Conservation (phyloP, 83 land plant species). For the Isoetes engelmannii region DNA sequence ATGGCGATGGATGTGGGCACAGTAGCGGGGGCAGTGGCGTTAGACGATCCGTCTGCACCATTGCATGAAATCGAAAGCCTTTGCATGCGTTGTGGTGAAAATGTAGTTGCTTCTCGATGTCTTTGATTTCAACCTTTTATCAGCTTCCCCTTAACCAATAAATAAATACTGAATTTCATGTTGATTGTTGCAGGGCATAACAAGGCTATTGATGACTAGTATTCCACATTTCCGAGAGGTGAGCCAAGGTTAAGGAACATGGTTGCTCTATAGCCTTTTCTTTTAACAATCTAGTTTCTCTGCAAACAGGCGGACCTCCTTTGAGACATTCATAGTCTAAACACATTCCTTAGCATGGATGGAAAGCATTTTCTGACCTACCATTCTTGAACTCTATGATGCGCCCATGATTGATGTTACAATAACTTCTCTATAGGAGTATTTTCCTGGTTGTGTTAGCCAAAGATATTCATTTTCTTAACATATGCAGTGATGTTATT, state of each 20-base stretch:
- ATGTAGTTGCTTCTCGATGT: conserved; percentile 35
- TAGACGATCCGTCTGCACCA: conserved; percentile 33
- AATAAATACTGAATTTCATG: background rate
- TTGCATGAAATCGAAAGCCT: conserved; percentile 76
- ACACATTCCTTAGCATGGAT: too few species aligned
- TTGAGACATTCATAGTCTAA: too few species aligned
- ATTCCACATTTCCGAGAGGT: conserved; percentile 97
- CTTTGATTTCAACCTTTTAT: background rate
- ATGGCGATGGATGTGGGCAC: conserved; percentile 40
- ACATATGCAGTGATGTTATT: too few species aligned
- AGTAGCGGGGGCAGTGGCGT: conserved; percentile 44
- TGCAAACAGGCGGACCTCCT: too few species aligned
- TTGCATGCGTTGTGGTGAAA: conserved; percentile 91
- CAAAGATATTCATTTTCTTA: too few species aligned
- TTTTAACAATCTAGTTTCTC: too few species aligned
- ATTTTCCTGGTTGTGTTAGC: too few species aligned
- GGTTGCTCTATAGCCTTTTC: too few species aligned
- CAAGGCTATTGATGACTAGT: conserved; percentile 63
- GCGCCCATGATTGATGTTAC: too few species aligned
- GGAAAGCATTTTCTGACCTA: too few species aligned
- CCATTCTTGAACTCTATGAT: too few species aligned
- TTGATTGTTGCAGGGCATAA: conserved; percentile 55
- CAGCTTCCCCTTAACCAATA: background rate
- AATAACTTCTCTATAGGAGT: too few species aligned
- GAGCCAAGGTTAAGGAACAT: background rate